Conservation (phyloP, 805 yeast species). For the Wickerhamomyces kurtzmanii region DNA sequence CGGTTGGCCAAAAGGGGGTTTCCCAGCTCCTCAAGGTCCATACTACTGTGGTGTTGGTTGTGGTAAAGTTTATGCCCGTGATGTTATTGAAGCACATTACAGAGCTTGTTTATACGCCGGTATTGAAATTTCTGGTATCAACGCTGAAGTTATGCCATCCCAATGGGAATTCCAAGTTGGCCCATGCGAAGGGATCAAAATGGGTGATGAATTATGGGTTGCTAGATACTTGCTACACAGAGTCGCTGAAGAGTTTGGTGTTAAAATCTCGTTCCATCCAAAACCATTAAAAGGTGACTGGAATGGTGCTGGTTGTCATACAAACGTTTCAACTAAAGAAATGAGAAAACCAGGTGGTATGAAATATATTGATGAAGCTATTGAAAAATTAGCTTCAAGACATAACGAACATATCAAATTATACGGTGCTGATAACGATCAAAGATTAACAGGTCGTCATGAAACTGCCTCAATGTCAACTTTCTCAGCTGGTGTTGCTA, state of each 20-base stretch:
- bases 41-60: constrained; percentile 99
- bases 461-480: constrained; percentile 93
- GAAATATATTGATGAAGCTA: constrained; percentile 86
- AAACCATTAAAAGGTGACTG: constrained; percentile 98
- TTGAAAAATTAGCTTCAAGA: constrained; percentile 89
- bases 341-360: constrained; percentile 97
- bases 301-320: constrained; percentile 99
- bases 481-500: constrained; percentile 96
- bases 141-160: constrained; percentile 99
- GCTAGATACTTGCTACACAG: constrained; percentile 89
- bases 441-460: constrained; percentile 95
- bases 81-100: constrained; percentile 98
- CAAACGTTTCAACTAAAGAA: constrained; percentile 86
- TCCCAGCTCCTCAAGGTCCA: constrained; percentile 99
- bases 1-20: constrained; percentile 99
- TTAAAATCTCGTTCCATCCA: constrained; percentile 98
- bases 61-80: constrained; percentile 96
- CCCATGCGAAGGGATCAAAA: constrained; percentile 88
- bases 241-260: constrained; percentile 98
- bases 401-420: constrained; percentile 93
- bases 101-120: constrained; percentile 96
- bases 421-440: constrained; percentile 92
- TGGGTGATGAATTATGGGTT: constrained; percentile 98
- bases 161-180: constrained; percentile 99
- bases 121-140: constrained; percentile 85